These are phyloP conservation scores for Chamaenerion angustifolium DNA, from an alignment of 345 rosid species.

Conservation along the genomic window DNA sequence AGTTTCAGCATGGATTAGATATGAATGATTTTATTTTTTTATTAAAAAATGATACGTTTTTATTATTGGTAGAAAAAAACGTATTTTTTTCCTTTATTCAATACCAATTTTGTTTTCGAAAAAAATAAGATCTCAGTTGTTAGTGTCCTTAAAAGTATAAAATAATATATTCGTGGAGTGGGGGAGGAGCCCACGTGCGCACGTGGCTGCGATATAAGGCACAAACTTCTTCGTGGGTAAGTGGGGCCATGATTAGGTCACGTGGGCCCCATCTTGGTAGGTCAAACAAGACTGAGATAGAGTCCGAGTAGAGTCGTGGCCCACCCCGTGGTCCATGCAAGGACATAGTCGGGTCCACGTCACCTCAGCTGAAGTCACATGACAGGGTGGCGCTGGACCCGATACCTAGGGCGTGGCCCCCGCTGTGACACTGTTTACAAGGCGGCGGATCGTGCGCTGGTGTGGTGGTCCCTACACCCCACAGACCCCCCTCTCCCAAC, in stretches of 20 bases:
- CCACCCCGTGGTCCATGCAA: not conserved
- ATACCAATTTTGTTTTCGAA: too few species aligned
- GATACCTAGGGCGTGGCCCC: constrained; percentile 1
- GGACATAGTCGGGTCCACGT: constrained; percentile 5
- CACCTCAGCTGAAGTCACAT: constrained; percentile 6
- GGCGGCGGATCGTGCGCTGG: constrained; percentile 4
- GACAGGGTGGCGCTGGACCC: constrained; percentile 5
- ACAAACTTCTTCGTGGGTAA: not conserved
- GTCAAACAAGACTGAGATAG: not conserved
- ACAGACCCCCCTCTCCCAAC: not conserved
- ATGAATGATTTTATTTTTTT: too few species aligned
- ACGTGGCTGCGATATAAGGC: constrained; percentile 44
- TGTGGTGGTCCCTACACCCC: constrained; percentile 4
- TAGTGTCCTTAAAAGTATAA: too few species aligned
- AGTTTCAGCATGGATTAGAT: too few species aligned
- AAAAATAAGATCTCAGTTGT: too few species aligned
- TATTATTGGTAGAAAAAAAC: too few species aligned
- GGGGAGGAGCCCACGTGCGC: constrained; percentile 12
- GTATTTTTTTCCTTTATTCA: too few species aligned
- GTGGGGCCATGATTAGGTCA: not conserved
- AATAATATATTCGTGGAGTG: not conserved
- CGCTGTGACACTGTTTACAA: constrained; percentile 7
- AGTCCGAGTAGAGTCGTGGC: not conserved
- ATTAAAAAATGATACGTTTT: too few species aligned
- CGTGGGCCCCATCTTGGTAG: constrained; percentile 3